Conservation (phyloP, 805 yeast species). For the Metschnikowia proteae region DNA sequence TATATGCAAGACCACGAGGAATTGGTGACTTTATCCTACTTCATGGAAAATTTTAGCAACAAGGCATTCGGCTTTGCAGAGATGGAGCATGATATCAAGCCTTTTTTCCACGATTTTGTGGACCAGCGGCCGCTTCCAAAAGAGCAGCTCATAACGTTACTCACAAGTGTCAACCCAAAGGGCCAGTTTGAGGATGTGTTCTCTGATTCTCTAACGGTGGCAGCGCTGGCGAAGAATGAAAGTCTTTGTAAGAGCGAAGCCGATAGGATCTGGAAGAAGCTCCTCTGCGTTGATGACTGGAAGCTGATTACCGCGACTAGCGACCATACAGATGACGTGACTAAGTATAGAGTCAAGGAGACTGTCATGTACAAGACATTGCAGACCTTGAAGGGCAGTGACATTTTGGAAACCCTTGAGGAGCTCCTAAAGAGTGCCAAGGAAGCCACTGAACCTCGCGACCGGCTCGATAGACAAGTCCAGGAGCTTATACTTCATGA, state of each 20-base stretch:
- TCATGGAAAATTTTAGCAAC: slow-evolving; percentile 18
- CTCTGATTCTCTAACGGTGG: slow-evolving; percentile 47
- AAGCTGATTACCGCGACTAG: slow-evolving; percentile 30
- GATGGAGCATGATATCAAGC: slow-evolving; percentile 19
- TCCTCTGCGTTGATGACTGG: slow-evolving; percentile 56
- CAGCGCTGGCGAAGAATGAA: slow-evolving; percentile 38
- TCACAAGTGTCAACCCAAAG: slow-evolving; percentile 43
- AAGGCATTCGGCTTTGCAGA: slow-evolving; percentile 4
- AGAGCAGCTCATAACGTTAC: slow-evolving; percentile 48
- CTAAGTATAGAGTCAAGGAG: slow-evolving; percentile 35
- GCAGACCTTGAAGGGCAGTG: slow-evolving; percentile 7
- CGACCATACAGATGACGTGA: slow-evolving; percentile 39
- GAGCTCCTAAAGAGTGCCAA: slow-evolving; percentile 8
- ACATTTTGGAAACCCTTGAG: slow-evolving; percentile 8
- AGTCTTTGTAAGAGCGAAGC: slow-evolving; percentile 19
- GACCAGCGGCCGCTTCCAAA: slow-evolving; percentile 38
- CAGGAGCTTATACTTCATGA: slow-evolving; percentile 14
- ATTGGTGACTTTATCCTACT: slow-evolving; percentile 26
- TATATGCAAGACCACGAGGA: slow-evolving; percentile 25
- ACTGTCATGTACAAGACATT: slow-evolving; percentile 47
- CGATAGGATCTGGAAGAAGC: slow-evolving; percentile 53
- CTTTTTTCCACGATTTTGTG: slow-evolving; percentile 28
- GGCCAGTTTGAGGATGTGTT: slow-evolving; percentile 20
- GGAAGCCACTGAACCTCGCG: slow-evolving; percentile 3
- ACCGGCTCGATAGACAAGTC: slow-evolving; percentile 13